Evolutionary conservation across 768 basidiomycete genomes (phyloP), one percentile per base, ranked within the genome.

Genomic region (Strobilomyces echinocephalus): DNA sequence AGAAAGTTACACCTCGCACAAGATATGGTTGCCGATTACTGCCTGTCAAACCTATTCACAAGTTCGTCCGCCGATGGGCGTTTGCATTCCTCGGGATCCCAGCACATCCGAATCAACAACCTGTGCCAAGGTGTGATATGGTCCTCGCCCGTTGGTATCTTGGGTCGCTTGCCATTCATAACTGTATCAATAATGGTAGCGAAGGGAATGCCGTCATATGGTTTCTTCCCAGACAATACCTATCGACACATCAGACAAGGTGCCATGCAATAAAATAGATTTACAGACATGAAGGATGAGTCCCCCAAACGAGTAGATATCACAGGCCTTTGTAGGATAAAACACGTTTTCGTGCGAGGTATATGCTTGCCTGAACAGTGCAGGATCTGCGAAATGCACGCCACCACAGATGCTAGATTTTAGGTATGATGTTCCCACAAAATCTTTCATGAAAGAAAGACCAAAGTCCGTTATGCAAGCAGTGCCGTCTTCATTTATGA

Each of bases 381-480:
- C 63, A 0, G 76, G 67, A 54, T 79, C 79, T n/a, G 77, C 73
- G 69, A 78, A 80, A 3, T 75, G 72, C 26, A 78, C 65, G 15
- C 69, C 71, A 4, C 78, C 79, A 28, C 63, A 55, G 30, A 69
- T 44, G 16, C 42, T 24, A 65, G 75, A 74, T 16, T 66, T 71
- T 39, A 70, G 18, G 43, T 67, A 67, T 10, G 66, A 49, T 28
- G 68, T 66, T 12, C 60, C 68, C 41, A 55, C 21, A 24, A 69
- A 66, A 24, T 71, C 69, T 4, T 16, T 49, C 50, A 54, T 45
- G 16, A 67, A 24, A 2, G 65, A 67, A 16, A 78, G 67, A 6
- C 79, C 79, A 55, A 80, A 80, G 58, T 80, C 79, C 2, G 77
- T 72, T 7, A 80, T 65, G 45, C 74, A 75, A 12, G 79, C 79